Percentiles rank a stretch among this genome's conserved stretches.
phyloP scores from a whole-genome alignment of 208 protist species.

The Trypanosoma avium region DNA sequence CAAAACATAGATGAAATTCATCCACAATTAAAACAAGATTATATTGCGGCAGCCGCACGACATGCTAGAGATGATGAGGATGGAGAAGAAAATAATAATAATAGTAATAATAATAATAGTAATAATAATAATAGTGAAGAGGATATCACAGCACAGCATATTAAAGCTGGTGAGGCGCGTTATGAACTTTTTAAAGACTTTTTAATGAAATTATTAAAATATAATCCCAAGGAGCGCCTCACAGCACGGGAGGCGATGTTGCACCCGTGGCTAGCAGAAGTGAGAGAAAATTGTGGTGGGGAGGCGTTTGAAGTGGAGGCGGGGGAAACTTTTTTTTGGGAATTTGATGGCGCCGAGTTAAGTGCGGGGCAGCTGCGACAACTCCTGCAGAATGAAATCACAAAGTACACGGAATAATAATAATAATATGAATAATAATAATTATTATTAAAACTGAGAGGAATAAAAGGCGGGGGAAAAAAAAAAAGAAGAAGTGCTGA shows the following conservation, averaged over 20 bases:
- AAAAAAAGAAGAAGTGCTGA: background rate
- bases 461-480: constrained; percentile 2
- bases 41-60: constrained; percentile 43
- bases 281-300: constrained; percentile 28
- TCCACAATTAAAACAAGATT: no score
- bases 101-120: background rate
- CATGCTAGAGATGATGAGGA: constrained; percentile 42
- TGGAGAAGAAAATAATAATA: constrained; percentile 15
- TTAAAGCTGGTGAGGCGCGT: constrained; percentile 32
- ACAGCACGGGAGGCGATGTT: constrained; percentile 93
- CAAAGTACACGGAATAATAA: constrained; percentile 15
- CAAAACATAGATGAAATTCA: no score
- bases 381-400: constrained; percentile 66
- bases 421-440: no score
- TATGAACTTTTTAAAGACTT: constrained; percentile 85
- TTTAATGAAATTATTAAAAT: constrained; percentile 87
- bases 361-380: constrained; percentile 48
- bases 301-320: constrained; percentile 47
- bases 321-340: constrained; percentile 41
- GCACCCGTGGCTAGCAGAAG: constrained; percentile 72
- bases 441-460: no score
- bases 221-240: constrained; percentile 92
- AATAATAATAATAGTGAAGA: background rate
- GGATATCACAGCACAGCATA: background rate
- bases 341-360: constrained; percentile 39